Base-by-base conservation (phyloP, 2,329 filamentous ascomycete species). In the Aspergillus bombycis region DNA sequence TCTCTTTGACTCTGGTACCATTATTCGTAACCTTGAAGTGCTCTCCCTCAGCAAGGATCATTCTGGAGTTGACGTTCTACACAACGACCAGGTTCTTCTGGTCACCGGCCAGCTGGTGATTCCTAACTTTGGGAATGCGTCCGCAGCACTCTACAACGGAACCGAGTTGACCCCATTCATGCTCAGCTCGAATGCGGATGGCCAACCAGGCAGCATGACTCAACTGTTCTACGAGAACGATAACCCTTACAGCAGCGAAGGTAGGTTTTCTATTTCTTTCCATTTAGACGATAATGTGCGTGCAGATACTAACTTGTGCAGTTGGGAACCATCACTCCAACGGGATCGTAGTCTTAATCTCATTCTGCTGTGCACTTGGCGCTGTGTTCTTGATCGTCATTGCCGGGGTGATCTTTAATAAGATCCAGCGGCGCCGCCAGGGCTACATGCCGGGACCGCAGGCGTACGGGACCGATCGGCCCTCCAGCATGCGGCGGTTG, bases 141-240 rank as follows among this genome's bases (percentile, higher is more conserved):
- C 94, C 16, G 93, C 92, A 10, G 94, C 89, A 9, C 82, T 97
- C 32, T 99, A 91, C 81, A 92, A 98, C 73, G 95, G 95, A 71
- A 92, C 89, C 12, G 81, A 83, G 3, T 88, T 94, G 74, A 83
- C 84, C 58, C 94, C 95, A 0, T 97, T 94, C 76, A 86, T 93
- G 46, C 85, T 99, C 48, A 91, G 94, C 2, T 90, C 88, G 53
- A 90, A 85, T 63, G 79, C 84, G 14, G 84, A 88, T 71, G 88
- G 88, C 63, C 83, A 84, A 14, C 82, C 87, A 12, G 93, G 94
- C 56, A 94, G 88, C 71, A 86, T 99, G 72, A 89, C 91, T 38
- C 88, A 87, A 68, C 84, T 98, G 65, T 96, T 99, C 77, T 91
- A 94, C 12, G 89, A 96, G 79, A 90, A 92, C 56, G 82, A 89